These are phyloP conservation scores for Lolium perenne DNA, from an alignment of 176 grass and related monocot genomes.

Conservation along the genomic window DNA sequence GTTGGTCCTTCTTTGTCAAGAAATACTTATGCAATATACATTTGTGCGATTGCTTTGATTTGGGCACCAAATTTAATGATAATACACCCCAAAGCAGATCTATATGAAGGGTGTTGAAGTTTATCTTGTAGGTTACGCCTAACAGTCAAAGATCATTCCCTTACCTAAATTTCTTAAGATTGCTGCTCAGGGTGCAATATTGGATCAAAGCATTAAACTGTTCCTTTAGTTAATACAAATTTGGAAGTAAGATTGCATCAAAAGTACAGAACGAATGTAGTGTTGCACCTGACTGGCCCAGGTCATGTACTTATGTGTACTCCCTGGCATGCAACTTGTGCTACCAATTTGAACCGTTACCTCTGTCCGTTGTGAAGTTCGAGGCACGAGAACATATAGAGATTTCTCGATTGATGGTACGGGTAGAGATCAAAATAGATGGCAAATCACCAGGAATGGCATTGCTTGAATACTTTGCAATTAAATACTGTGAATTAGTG, in stretches of 20 bases:
- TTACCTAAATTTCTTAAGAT: background rate
- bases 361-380: conserved; percentile 1
- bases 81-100: background rate
- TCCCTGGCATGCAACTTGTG: background rate
- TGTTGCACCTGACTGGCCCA: background rate
- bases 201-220: background rate
- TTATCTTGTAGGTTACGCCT: background rate
- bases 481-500: background rate
- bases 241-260: background rate
- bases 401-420: background rate
- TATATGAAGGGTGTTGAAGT: background rate
- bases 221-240: background rate
- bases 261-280: background rate
- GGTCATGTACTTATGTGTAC: background rate
- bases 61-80: too few relatives aligned
- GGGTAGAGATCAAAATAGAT: background rate
- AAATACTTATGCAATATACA: background rate
- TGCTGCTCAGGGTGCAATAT: background rate
- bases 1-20: background rate
- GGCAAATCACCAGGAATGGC: background rate
- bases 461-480: background rate
- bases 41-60: too few relatives aligned
- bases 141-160: background rate
- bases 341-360: background rate
- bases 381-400: background rate